Base-by-base conservation (phyloP, 2,329 filamentous ascomycete species). In the Penicillium occitanis region DNA sequence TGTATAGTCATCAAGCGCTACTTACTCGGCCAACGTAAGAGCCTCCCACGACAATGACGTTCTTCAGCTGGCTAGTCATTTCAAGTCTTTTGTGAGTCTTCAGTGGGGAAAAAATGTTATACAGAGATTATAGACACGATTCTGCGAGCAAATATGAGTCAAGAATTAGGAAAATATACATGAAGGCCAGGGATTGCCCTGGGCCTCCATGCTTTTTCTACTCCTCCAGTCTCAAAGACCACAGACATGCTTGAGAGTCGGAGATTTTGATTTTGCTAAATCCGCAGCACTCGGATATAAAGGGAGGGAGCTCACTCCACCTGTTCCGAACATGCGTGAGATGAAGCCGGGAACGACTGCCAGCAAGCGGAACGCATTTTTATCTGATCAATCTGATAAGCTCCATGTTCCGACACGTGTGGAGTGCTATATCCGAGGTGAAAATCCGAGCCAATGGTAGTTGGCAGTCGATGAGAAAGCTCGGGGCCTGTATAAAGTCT, bases 1-100 rank as follows among this genome's bases (percentile, higher is more conserved):
- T 19, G 8, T 19, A 11, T 55, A 5, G 17, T 35, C 14, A 33
- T 19, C 17, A 33, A 2, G 48, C 3, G 17, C 50, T 55, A 55
- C 73, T 68, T 46, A 77, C 73, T 63, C 73, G 72, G 30, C 76
- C 76, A 25, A 78, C 75, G 63, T 77, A 78, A 4, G 76, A 78
- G 7, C 76, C 76, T 14, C 76, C 76, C 22, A 78, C 71, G 8
- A 78, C 74, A 35, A 78, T 71, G n/a, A 78, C 71, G 63, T 77
- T 78, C 17, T 73, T 73, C 22, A 77, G 64, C n/a, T 72, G 48
- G 25, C 48, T 67, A 7, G 71, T 67, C 75, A 78, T 77, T 42
- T 71, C 17, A n/a, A 37, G 19, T 53, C 14, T 8, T n/a, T 53
- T 7, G 13, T 42, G 14, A 42, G 40, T n/a, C 40, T 42, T 44